Base-by-base conservation (phyloP, 768 basidiomycete genomes). In the Cytidiella melzeri region DNA sequence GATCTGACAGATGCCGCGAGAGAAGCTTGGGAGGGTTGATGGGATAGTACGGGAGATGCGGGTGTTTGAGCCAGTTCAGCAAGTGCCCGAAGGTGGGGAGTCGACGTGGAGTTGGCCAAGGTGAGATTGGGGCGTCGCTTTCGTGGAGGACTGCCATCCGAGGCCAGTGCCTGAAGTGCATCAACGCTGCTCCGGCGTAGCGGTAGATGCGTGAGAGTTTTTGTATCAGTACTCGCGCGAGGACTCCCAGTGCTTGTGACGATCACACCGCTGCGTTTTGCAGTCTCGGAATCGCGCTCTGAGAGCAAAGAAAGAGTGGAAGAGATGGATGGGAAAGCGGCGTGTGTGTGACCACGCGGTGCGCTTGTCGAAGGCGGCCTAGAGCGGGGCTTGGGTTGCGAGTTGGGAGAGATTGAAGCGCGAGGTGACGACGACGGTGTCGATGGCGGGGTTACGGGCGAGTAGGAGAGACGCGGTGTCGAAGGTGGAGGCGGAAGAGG, bases 261-360 rank as follows among this genome's bases (percentile, higher is more conserved):
- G 21, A 57, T 53, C 3, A 63, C 60, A 4, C 57, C 62, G 18
- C 54, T 38, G 37, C 60, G 52, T 55, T 63, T 63, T 38, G 55
- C 62, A 2, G 39, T 34, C 23, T 59, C 57, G 3, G 48, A 51
- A 4, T 58, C 55, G 26, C 60, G 58, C 38, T 61, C 60, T 27
- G 56, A 60, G 11, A 63, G 54, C 23, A 58, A 43, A 4, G 57
- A 60, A 23, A 63, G 57, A 1, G 62, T 61, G 2, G 62, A 63
- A 3, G 60, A 57, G 41, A 63, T 61, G 9, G 62, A 63, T 1
- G 62, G 62, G 45, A 56, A 63, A 2, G 62, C 57, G 37, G 57
- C 54, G 45, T 63, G 15, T 24, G 18, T 66, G 54, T 68, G 10
- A 69, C 68, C 67, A 72, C 2, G 69, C 64, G 50, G 49, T 48